Evolutionary conservation across 1,139 yeast species (phyloP), one percentile per base, ranked within the genome.

Genomic region (Nadsonia commutata): DNA sequence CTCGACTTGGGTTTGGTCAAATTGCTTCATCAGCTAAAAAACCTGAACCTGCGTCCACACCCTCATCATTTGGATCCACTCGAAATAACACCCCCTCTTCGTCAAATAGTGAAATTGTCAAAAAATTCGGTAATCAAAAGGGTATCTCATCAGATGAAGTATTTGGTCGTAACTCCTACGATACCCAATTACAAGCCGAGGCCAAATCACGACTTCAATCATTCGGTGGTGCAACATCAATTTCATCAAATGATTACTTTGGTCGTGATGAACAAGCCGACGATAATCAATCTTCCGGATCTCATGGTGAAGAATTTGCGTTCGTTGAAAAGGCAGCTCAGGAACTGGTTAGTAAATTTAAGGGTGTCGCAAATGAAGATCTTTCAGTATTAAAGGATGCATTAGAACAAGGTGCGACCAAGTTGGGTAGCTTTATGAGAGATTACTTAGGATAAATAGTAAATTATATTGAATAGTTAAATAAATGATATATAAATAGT

Each of bases 71-170:
- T 13, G 33, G 33, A 27, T 27, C 33, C 5, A 27, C 33, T 9
- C 4, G 4, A 4, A 8, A 7, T 9, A 4, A 13, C 16, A 7
- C 8, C 8, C 33, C 33, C 4, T 27, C 33, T 3, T 27, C 33
- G 33, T 27, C 33, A 6, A 49, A 48, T 19, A 51, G 58, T n/a
- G 64, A 58, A 43, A 58, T 62, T 17, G 60, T 60, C 38, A 74
- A 72, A 56, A 84, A 86, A 63, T 90, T 72, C 61, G 97, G 96
- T 45, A 67, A 68, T 37, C 96, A 88, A 61, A 90, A 85, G 70
- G 95, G 88, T 45, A 93, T 90, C 51, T 88, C 97, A 0, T 86
- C 96, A 0, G 98, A 93, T 62, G 94, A 86, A 64, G 77, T 75
- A 59, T 90, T 90, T 60, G 95, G 96, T 16, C 78, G 95, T 56